Base-by-base conservation (phyloP, 2,329 filamentous ascomycete species). In the Epichloe glyceriae region DNA sequence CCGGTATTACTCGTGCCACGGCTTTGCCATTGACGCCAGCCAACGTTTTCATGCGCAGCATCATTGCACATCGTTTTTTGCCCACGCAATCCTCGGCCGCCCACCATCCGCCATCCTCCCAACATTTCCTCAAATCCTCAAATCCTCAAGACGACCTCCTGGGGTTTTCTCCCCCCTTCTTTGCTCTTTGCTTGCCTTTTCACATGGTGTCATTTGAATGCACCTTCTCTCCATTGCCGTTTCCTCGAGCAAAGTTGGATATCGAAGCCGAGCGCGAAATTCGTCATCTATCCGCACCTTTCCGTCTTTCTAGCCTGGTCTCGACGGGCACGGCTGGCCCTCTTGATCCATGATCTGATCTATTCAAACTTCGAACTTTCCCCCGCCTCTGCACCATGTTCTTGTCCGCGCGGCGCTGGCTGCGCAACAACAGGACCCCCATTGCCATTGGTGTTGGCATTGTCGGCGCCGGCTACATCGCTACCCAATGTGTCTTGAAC, bases 381-480 rank as follows among this genome's bases (percentile, higher is more conserved):
- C 19, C 30, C 19, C 14, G 5, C 22, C 20, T 35, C 22, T 26
- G 10, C 26, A 43, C 14, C 65, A 84, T 84, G 80, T 72, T 83
- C 61, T 72, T 75, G 56, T 83, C 88, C 59, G 86, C 87, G 61
- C 85, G 87, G 73, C 85, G 83, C 74, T 98, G 93, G 90, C 76
- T 97, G 66, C 83, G 83, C 70, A 88, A 88, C 70, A 95, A 98
- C 73, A 82, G 88, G 67, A 93, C 86, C 62, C 87, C 85, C 62
- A 79, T 98, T 65, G 87, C 89, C 65, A 79, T 98, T 64, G 89
- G 90, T 57, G 82, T 87, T 53, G 89, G 90, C 57, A 79, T 97
- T 58, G 72, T 96, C 57, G 90, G 91, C 58, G 88, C 86, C 49
- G 89, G 89, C 58, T 98, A 98, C 70, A 72, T 96, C 54, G 90